Evolutionary conservation across 306 rosid species (phyloP).

Genomic region (Fragaria vesca): DNA sequence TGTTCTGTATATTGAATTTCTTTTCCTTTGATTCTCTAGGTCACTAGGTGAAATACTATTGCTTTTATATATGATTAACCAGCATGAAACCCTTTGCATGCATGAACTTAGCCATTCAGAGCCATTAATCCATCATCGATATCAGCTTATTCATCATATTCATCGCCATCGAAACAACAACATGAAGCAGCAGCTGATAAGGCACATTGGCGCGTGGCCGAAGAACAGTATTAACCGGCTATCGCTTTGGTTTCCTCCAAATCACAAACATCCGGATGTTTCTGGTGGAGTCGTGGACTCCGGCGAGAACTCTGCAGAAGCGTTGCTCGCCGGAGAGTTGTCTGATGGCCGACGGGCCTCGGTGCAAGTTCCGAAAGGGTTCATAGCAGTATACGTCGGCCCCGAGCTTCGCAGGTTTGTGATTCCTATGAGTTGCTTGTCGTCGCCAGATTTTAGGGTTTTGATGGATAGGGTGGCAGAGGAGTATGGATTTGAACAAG

Average conservation of each 20-base stretch:
- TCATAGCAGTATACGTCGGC: slow-evolving; percentile 54
- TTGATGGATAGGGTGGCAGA: slow-evolving; percentile 52
- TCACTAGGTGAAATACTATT: neutral
- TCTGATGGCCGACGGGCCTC: neutral
- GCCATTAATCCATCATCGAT: neutral
- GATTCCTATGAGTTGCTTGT: slow-evolving; percentile 48
- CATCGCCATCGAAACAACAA: slow-evolving; percentile 6
- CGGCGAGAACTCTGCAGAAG: neutral
- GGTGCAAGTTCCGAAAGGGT: slow-evolving; percentile 45
- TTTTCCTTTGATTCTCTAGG: neutral
- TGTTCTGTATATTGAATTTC: neutral
- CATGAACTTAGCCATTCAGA: neutral
- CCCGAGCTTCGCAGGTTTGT: slow-evolving; percentile 41
- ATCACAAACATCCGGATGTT: slow-evolving; percentile 1
- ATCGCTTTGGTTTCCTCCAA: slow-evolving; percentile 6
- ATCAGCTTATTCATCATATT: neutral
- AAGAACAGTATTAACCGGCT: slow-evolving; percentile 11
- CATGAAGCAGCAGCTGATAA: slow-evolving; percentile 16
- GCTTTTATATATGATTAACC: neutral
- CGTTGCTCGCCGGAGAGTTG: slow-evolving; percentile 23
- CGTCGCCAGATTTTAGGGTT: slow-evolving; percentile 40
- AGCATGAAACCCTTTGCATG: slow-evolving; percentile 10
- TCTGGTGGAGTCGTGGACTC: neutral
- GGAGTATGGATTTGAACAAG: slow-evolving; percentile 48
- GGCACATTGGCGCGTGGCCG: slow-evolving; percentile 19